phyloP scores from a whole-genome alignment of 2,329 filamentous ascomycete species.

The Stachybotrys echinatus region DNA sequence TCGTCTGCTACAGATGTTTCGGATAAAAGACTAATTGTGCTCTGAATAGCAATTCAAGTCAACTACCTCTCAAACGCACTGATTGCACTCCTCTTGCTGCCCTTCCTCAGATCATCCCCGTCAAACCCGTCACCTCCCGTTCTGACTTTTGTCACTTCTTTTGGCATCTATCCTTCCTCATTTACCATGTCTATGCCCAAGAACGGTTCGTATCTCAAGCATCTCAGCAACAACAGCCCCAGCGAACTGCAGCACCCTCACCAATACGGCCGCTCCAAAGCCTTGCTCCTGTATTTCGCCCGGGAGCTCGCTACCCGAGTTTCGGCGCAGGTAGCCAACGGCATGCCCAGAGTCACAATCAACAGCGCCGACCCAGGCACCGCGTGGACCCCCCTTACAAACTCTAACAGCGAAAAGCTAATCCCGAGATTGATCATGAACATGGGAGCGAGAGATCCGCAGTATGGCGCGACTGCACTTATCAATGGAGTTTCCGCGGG shows the following conservation, averaged over 20 bases:
- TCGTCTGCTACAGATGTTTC: conserved; percentile 3
- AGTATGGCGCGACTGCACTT: conserved; percentile 28
- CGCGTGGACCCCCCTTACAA: conserved; percentile 31
- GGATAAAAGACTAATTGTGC: background rate
- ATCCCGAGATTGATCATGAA: background rate
- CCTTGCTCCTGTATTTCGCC: conserved; percentile 23
- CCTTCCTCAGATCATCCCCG: conserved; percentile 24
- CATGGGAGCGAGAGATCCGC: conserved; percentile 25
- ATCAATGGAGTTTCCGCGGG: conserved; percentile 28
- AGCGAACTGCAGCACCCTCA: conserved; percentile 29
- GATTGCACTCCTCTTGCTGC: conserved; percentile 22
- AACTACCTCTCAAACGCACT: conserved; percentile 26
- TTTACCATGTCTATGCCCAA: conserved; percentile 29
- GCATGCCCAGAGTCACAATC: conserved; percentile 23
- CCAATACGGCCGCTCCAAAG: conserved; percentile 32
- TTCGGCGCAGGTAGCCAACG: conserved; percentile 11
- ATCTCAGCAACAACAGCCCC: conserved; percentile 28
- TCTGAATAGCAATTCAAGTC: conserved; percentile 29
- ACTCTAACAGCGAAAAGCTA: conserved; percentile 8
- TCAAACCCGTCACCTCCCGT: conserved; percentile 25
- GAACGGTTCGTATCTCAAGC: conserved; percentile 25
- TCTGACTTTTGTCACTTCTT: conserved; percentile 30
- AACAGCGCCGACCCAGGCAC: conserved; percentile 32
- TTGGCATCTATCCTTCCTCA: conserved; percentile 30
- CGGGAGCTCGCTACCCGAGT: conserved; percentile 26